Percentiles rank a stretch among this genome's conserved stretches.
Evolutionary conservation across 345 rosid species (phyloP).

Genomic region (Combretum micranthum): DNA sequence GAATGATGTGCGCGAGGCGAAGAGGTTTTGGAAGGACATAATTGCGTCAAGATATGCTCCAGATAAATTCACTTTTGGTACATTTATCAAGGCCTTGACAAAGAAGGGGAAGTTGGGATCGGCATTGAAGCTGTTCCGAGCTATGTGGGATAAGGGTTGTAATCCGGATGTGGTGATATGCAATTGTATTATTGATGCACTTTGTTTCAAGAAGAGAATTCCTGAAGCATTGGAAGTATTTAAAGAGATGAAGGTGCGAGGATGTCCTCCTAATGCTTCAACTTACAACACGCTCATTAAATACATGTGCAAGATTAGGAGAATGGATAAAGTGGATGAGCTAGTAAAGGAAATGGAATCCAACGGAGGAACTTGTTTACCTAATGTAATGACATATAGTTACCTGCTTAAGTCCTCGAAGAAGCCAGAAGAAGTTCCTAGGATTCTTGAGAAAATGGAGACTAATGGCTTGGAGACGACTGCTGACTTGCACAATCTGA

Average conservation of each 20-base stretch:
- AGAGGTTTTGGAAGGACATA: constrained; percentile 81
- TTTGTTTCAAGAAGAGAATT: constrained; percentile 83
- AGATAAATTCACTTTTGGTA: constrained; percentile 52
- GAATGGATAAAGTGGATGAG: constrained; percentile 61
- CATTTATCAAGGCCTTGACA: constrained; percentile 62
- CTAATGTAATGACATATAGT: constrained; percentile 54
- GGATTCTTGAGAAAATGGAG: constrained; percentile 52
- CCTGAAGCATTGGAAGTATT: constrained; percentile 61
- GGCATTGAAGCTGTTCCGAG: constrained; percentile 52
- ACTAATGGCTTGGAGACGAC: constrained; percentile 43
- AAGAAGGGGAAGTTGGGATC: constrained; percentile 80
- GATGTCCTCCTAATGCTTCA: constrained; percentile 44
- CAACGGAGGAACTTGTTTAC: constrained; percentile 42
- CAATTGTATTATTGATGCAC: constrained; percentile 68
- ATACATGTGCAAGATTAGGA: constrained; percentile 60
- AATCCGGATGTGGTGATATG: constrained; percentile 65
- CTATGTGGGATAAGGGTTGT: constrained; percentile 58
- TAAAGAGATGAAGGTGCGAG: constrained; percentile 40
- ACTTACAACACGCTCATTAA: constrained; percentile 81
- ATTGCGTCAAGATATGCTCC: constrained; percentile 47
- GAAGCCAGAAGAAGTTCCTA: constrained; percentile 38
- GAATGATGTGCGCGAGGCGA: constrained; percentile 72
- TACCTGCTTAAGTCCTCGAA: constrained; percentile 58
- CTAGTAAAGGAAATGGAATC: constrained; percentile 56
- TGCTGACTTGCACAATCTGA: constrained; percentile 50